Conservation (phyloP, 495 filamentous ascomycete genomes). For the Neurospora tetrasperma region DNA sequence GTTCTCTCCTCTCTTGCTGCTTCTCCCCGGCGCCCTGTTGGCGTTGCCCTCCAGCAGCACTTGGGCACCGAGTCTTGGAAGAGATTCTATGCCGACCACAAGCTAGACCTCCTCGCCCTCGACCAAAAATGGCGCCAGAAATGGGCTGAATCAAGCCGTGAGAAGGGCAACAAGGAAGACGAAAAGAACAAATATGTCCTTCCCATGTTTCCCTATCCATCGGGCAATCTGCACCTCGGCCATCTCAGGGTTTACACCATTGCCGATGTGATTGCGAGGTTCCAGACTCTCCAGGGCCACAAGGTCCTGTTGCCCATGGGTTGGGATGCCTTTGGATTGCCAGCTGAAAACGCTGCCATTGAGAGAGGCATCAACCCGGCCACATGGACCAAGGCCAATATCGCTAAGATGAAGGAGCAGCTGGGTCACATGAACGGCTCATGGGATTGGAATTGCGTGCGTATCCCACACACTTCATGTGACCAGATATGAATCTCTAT, state of each 20-base stretch:
- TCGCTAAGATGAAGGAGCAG: constrained; percentile 75
- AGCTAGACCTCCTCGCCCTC: constrained; percentile 52
- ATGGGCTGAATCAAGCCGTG: constrained; percentile 14
- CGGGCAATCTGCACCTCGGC: constrained; percentile 79
- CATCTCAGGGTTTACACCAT: constrained; percentile 87
- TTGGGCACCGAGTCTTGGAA: constrained; percentile 7
- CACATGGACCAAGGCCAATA: constrained; percentile 70
- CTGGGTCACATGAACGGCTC: constrained; percentile 61
- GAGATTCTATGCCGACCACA: constrained; percentile 25
- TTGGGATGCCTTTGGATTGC: constrained; percentile 88
- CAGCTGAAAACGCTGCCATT: constrained; percentile 90
- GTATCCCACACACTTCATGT: constrained; percentile 15
- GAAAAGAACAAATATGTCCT: constrained; percentile 59
- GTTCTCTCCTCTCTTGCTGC: neutral
- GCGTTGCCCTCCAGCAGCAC: constrained; percentile 1
- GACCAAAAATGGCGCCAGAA: constrained; percentile 66
- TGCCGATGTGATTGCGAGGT: constrained; percentile 73
- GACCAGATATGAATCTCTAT: neutral
- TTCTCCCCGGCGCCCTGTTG: constrained; percentile 1
- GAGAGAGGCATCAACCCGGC: constrained; percentile 70
- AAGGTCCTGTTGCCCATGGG: constrained; percentile 81
- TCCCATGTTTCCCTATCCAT: constrained; percentile 92
- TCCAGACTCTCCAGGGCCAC: constrained; percentile 63
- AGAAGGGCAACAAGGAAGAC: neutral
- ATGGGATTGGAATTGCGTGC: constrained; percentile 75